phyloP scores from a whole-genome alignment of 2,329 filamentous ascomycete species.

The Fusarium acutatum region DNA sequence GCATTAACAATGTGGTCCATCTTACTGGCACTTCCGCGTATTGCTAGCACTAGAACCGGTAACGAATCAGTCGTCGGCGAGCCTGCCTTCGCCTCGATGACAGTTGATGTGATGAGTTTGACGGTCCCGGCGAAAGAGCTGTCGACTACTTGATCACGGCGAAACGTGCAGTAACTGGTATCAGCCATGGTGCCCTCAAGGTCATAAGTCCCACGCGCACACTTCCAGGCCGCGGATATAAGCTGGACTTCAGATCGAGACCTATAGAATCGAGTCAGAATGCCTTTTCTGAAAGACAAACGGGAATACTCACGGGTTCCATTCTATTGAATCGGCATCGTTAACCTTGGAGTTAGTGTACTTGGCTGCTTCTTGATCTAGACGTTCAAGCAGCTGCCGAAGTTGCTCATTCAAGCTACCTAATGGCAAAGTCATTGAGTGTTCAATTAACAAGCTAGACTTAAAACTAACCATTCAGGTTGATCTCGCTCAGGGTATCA shows the following conservation, averaged over 20 bases:
- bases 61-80: neutral
- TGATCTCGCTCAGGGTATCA: slow-evolving; percentile 14
- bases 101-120: slow-evolving; percentile 27
- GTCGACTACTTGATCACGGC: slow-evolving; percentile 4
- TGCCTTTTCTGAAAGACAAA: too few relatives aligned
- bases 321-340: slow-evolving; percentile 17
- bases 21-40: slow-evolving; percentile 33
- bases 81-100: neutral
- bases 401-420: slow-evolving; percentile 22
- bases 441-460: neutral
- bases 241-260: slow-evolving; percentile 22
- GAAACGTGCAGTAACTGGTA: slow-evolving; percentile 15
- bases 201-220: slow-evolving; percentile 25
- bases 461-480: slow-evolving; percentile 3
- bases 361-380: slow-evolving; percentile 35
- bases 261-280: neutral
- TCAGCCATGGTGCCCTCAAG: slow-evolving; percentile 2
- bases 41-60: slow-evolving; percentile 29
- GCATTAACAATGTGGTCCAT: slow-evolving; percentile 39
- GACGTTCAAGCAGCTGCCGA: slow-evolving; percentile 22
- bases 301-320: slow-evolving; percentile 19
- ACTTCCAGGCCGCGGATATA: slow-evolving; percentile 33
- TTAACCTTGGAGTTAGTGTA: slow-evolving; percentile 32
- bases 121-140: slow-evolving; percentile 22
- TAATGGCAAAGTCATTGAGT: neutral